A percentile compares a stretch with the other conserved stretches of the same genome.
phyloP scores from a whole-genome alignment of 768 basidiomycete genomes.

The Cystofilobasidium ferigula region DNA sequence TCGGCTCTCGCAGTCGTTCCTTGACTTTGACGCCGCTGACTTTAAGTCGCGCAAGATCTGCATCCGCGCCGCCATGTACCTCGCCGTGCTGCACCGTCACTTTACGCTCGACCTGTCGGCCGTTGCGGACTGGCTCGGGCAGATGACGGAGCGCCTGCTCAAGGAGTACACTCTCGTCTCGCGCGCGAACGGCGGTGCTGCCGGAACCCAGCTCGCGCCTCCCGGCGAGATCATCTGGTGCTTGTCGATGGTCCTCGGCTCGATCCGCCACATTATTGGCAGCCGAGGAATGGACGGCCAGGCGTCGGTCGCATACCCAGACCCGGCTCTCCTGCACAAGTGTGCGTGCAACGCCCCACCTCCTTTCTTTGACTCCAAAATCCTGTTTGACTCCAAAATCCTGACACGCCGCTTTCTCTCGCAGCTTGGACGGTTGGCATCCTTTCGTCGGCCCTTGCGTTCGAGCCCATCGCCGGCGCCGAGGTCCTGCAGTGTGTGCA shows the following conservation, averaged over 20 bases:
- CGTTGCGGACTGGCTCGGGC: constrained; percentile 54
- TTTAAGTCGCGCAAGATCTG: constrained; percentile 54
- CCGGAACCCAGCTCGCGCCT: not conserved
- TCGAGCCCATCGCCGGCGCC: constrained; percentile 46
- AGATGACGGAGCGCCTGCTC: constrained; percentile 49
- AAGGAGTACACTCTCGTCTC: constrained; percentile 46
- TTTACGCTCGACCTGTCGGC: constrained; percentile 46
- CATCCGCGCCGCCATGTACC: constrained; percentile 62
- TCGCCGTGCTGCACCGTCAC: constrained; percentile 53
- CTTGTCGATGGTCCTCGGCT: constrained; percentile 50
- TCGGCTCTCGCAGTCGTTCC: constrained; percentile 55
- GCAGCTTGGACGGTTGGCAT: constrained; percentile 53
- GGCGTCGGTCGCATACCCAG: constrained; percentile 47
- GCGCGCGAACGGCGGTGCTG: not conserved
- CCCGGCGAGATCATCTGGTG: constrained; percentile 26
- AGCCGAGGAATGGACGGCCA: constrained; percentile 40
- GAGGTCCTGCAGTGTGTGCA: constrained; percentile 53
- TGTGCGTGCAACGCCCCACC: constrained; percentile 39
- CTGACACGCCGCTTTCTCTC: constrained; percentile 3
- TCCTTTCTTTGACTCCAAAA: not conserved
- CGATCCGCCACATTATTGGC: constrained; percentile 48
- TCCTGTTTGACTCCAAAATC: too few relatives aligned
- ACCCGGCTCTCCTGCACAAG: constrained; percentile 49
- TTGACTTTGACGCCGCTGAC: constrained; percentile 58
- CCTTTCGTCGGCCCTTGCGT: constrained; percentile 42